Base-by-base conservation (phyloP, 1,284 basidiomycete genomes). In the Phylloporus sp. region DNA sequence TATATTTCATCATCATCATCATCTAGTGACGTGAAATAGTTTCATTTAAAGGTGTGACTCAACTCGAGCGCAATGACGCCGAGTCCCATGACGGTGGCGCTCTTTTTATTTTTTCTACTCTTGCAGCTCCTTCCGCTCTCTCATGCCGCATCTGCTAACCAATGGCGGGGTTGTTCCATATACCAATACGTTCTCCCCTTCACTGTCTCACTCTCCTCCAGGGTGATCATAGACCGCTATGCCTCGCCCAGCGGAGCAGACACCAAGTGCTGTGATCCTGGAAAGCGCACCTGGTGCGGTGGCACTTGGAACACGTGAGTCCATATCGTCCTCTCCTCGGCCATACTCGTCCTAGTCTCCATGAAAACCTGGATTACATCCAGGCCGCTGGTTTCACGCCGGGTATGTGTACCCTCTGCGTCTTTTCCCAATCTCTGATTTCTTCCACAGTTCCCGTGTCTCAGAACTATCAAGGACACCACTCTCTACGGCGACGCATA, bases 381-480 rank as follows among this genome's bases (percentile, higher is more conserved):
- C 86, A 91, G 68, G 74, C 79, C 61, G 86, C 90, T 77, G 91
- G 91, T 7, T 90, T 92, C 70, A 89, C 90, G 64, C 88, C 91
- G 67, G 20, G 73, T 64, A 24, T 6, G 68, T 40, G 31, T 12
- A 15, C 29, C 13, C 46, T 46, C 2, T 37, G 20, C 4, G 17
- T 12, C 8, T 37, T 26, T 18, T 39, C 44, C 11, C 15, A 12
- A 0, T 22, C 17, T 7, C 29, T 39, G 20, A 65, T 42, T 5
- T 32, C n/a, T 10, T 55, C 22, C 28, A 37, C 74, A 56, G 82
- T 87, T 51, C 88, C 89, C 12, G 77, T 88, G 24, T 84, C 84
- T 40, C 77, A 84, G 68, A 93, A 93, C 71, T 82, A 89, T 55
- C 83, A 90, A 57, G 84, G 83, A 0, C 26, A 69, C 75, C 32